Conservation (phyloP, 768 basidiomycete genomes). For the Boletellus ananiceps region DNA sequence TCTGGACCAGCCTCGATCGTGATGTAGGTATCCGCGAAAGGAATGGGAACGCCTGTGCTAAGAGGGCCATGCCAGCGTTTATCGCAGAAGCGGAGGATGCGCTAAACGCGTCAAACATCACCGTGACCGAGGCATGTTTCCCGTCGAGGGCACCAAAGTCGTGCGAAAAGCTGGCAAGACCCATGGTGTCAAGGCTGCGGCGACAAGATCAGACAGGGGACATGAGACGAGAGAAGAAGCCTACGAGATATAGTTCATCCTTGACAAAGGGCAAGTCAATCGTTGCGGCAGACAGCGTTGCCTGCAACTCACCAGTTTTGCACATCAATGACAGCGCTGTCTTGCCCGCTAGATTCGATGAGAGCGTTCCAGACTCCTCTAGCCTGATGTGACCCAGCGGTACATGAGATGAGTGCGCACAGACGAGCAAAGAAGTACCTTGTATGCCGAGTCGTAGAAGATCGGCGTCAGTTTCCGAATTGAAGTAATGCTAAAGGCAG, state of each 20-base stretch:
- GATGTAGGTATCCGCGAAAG: conserved; percentile 36
- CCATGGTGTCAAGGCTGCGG: conserved; percentile 50
- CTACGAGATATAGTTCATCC: conserved; percentile 35
- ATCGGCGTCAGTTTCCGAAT: conserved; percentile 21
- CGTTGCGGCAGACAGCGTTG: not conserved
- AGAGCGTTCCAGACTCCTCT: conserved; percentile 30
- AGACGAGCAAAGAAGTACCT: conserved; percentile 6
- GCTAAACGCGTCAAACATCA: conserved; percentile 37
- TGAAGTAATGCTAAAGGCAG: conserved; percentile 23
- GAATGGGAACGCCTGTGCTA: conserved; percentile 36
- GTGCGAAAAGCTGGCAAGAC: conserved; percentile 58
- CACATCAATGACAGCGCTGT: conserved; percentile 34
- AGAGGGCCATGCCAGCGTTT: conserved; percentile 30
- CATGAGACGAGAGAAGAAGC: not conserved
- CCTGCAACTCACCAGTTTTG: conserved; percentile 27
- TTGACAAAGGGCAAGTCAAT: not conserved
- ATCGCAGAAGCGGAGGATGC: conserved; percentile 23
- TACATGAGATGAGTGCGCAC: not conserved
- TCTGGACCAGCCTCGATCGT: conserved; percentile 25
- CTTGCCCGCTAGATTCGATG: conserved; percentile 18
- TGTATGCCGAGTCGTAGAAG: conserved; percentile 29
- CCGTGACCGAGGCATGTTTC: conserved; percentile 37
- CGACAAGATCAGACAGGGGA: not conserved
- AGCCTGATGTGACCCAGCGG: conserved; percentile 13
- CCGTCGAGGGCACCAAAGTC: conserved; percentile 54